Percentiles rank a stretch among this genome's conserved stretches.
These are phyloP conservation scores for Rhexocercosporidium sp. DNA, from an alignment of 2,329 filamentous ascomycete species.

Conservation along the genomic window DNA sequence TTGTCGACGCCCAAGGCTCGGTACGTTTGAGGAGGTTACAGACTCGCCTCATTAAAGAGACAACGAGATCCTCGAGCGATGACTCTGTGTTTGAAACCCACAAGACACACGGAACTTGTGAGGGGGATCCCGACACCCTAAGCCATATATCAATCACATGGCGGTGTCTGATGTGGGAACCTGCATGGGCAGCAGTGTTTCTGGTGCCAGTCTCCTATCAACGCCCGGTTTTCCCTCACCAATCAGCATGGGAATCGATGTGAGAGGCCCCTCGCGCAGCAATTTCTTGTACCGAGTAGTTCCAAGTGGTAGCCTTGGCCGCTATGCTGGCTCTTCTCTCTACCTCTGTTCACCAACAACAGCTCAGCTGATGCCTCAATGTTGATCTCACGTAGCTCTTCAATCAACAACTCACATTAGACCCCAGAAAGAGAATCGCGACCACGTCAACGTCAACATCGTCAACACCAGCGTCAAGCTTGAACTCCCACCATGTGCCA, in stretches of 20 bases:
- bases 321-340: no score
- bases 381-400: background rate
- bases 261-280: background rate
- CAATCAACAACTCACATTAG: background rate
- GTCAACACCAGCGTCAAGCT: no score
- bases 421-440: background rate
- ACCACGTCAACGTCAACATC: background rate
- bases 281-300: no score
- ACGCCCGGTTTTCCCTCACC: background rate
- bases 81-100: background rate
- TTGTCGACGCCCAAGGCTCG: background rate
- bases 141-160: background rate
- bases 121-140: background rate
- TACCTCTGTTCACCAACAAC: no score
- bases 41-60: background rate
- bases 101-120: background rate
- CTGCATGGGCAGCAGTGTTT: background rate
- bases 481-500: background rate
- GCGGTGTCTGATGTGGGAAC: background rate
- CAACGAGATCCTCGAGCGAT: background rate
- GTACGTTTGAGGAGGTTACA: background rate
- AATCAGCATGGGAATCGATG: background rate
- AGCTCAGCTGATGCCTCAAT: background rate
- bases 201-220: background rate
- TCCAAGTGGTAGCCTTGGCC: background rate